Evolutionary conservation across 2,329 filamentous ascomycete genomes (phyloP).

Genomic region (Apiospora koreana): DNA sequence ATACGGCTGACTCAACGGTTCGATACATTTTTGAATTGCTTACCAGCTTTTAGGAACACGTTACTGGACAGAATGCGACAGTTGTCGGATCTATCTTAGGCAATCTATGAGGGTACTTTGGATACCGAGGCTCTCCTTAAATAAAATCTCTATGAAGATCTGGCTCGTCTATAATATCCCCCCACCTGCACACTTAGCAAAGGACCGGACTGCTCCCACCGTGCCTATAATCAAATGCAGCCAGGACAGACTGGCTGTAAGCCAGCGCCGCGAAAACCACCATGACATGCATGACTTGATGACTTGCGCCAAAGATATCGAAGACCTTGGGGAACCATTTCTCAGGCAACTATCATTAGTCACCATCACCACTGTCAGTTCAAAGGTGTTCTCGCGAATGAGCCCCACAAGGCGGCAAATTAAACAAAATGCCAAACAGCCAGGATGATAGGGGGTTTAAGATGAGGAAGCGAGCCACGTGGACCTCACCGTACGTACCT

Average conservation of each 20-base stretch:
- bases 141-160: not conserved
- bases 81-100: not conserved
- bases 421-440: not conserved
- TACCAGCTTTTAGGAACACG: not conserved
- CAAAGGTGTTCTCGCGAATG: not conserved
- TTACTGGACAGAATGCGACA: not conserved
- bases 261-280: conserved; percentile 43
- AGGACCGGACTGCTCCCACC: not conserved
- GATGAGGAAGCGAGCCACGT: not conserved
- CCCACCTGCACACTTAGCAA: not conserved
- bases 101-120: not conserved
- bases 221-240: conserved; percentile 14
- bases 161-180: not conserved
- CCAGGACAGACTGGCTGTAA: conserved; percentile 36
- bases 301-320: conserved; percentile 47
- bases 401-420: not conserved
- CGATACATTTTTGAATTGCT: not conserved
- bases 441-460: too few species aligned
- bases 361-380: not conserved
- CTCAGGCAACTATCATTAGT: conserved; percentile 40
- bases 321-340: conserved; percentile 42
- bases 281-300: conserved; percentile 50
- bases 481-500: conserved; percentile 24
- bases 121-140: too few species aligned
- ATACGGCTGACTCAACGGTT: not conserved